Evolutionary conservation across 352 stramenopile species (phyloP).

Genomic region (Phytophthora kernoviae): DNA sequence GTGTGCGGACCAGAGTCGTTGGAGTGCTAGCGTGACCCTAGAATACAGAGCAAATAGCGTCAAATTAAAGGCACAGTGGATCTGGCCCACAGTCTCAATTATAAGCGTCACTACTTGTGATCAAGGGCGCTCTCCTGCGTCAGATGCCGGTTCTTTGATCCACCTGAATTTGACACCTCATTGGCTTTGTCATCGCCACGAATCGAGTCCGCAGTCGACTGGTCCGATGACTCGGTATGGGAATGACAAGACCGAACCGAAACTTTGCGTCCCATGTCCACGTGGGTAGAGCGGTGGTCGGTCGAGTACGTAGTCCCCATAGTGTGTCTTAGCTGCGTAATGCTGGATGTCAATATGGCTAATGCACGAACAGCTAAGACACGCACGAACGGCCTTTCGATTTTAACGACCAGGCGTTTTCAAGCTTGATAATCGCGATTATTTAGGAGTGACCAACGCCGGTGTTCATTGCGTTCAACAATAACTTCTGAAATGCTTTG

Average conservation of each 20-base stretch:
- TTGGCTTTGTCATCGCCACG: conserved; percentile 1
- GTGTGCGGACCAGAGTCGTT: conserved; percentile 63
- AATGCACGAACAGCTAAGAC: not conserved
- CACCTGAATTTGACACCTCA: conserved; percentile 1
- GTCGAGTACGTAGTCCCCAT: conserved; percentile 13
- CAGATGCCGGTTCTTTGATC: conserved; percentile 4
- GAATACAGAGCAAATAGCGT: no score
- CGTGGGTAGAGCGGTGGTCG: conserved; percentile 1
- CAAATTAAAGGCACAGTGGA: no score
- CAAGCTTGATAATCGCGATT: no score
- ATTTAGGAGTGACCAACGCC: no score
- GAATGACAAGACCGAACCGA: not conserved
- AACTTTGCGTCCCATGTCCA: not conserved
- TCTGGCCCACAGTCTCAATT: no score
- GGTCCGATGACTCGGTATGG: conserved; percentile 1
- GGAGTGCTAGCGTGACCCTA: conserved; percentile 67
- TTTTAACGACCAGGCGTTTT: no score
- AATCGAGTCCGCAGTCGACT: conserved; percentile 4
- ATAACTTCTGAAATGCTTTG: conserved; percentile 4
- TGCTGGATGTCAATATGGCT: no score
- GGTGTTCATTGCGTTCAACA: no score
- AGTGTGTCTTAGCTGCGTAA: no score
- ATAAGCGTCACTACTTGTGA: conserved; percentile 57
- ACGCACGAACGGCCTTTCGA: no score
- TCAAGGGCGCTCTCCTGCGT: conserved; percentile 51